Evolutionary conservation across 345 rosid genomes (phyloP).

Genomic region (Citropsis articulata): DNA sequence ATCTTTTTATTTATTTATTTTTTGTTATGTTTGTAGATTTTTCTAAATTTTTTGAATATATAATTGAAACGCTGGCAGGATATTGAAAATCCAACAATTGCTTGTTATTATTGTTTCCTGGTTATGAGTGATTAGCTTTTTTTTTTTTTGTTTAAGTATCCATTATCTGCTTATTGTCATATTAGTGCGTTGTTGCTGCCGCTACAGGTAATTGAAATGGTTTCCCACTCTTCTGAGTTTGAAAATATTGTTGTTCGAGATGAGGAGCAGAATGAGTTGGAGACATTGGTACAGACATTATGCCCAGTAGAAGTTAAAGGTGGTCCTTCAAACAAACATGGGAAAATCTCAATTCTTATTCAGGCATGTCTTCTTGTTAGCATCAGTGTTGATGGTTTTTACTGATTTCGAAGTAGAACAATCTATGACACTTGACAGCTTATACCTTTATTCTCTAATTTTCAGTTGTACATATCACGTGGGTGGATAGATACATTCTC

Average conservation of each 20-base stretch:
- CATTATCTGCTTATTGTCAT: conserved; percentile 12
- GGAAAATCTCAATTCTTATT: conserved; percentile 93
- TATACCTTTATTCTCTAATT: conserved; percentile 25
- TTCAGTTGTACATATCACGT: conserved; percentile 93
- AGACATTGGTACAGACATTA: conserved; percentile 63
- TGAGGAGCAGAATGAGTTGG: conserved; percentile 95
- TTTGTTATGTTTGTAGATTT: conserved; percentile 8
- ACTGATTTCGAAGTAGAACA: conserved; percentile 15
- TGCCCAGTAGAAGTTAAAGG: conserved; percentile 92
- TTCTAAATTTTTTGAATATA: not conserved
- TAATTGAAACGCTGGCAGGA: not conserved
- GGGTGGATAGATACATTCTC: conserved; percentile 94
- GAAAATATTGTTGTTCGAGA: conserved; percentile 96
- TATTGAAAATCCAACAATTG: not conserved
- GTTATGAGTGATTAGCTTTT: not conserved
- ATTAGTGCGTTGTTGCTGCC: conserved; percentile 18
- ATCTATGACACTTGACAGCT: conserved; percentile 17
- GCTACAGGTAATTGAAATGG: conserved; percentile 83
- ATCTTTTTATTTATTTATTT: conserved; percentile 17
- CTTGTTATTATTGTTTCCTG: not conserved
- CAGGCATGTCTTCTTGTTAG: conserved; percentile 49
- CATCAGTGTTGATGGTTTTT: conserved; percentile 15
- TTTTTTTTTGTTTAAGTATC: not conserved
- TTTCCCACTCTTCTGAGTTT: conserved; percentile 95
- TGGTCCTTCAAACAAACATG: conserved; percentile 93